Percentiles rank a stretch among this genome's conserved stretches.
Conservation (phyloP, 2,329 filamentous ascomycete genomes). For the Colletotrichum sp. region DNA sequence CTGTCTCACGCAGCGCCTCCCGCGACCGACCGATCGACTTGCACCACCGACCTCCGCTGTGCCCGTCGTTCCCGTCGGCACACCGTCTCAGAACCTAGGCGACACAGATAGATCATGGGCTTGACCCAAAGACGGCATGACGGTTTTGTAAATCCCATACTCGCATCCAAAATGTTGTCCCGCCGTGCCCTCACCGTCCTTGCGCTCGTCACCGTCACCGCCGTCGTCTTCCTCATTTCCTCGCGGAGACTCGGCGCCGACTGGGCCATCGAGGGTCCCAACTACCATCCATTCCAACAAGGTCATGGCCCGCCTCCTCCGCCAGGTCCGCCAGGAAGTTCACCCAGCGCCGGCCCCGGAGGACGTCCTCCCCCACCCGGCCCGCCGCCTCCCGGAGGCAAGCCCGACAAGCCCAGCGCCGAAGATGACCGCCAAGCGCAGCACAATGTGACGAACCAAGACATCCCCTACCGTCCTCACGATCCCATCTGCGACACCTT, state of each 20-base stretch:
- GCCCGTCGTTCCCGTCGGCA: neutral
- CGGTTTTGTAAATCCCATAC: slow-evolving; percentile 3
- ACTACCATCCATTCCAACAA: slow-evolving; percentile 25
- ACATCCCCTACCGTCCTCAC: slow-evolving; percentile 21
- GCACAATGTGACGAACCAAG: slow-evolving; percentile 5
- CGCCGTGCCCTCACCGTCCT: slow-evolving; percentile 31
- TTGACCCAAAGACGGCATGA: slow-evolving; percentile 14
- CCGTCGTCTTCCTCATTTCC: slow-evolving; percentile 36
- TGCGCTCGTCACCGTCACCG: slow-evolving; percentile 29
- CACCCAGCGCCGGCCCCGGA: slow-evolving; percentile 20
- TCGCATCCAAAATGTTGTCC: slow-evolving; percentile 28
- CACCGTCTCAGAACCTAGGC: neutral
- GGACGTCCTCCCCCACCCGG: neutral
- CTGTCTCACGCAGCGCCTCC: too few species aligned
- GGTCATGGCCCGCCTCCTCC: neutral
- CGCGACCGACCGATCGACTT: neutral
- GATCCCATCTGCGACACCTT: slow-evolving; percentile 42
- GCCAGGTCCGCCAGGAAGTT: neutral
- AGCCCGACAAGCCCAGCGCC: neutral
- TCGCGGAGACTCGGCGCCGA: slow-evolving; percentile 33
- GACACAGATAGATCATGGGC: slow-evolving; percentile 5
- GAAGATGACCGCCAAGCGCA: slow-evolving; percentile 1
- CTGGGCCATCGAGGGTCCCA: slow-evolving; percentile 32
- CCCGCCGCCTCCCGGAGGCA: neutral
- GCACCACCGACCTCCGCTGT: neutral